Evolutionary conservation across 345 rosid species (phyloP), one percentile per base, ranked within the genome.

Genomic region (Draba incana): DNA sequence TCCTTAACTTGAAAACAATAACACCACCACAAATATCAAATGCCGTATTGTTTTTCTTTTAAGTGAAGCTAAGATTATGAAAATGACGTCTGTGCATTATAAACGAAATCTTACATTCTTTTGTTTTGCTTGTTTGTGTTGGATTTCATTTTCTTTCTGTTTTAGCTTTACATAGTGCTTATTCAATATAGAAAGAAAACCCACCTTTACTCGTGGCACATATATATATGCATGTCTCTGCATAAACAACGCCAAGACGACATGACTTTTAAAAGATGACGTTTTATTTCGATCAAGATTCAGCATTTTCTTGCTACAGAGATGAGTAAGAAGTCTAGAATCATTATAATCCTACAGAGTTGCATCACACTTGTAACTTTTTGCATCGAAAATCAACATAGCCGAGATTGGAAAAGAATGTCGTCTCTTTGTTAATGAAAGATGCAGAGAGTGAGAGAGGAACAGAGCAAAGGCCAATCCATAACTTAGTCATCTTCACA

Each of bases 401-500:
- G 42, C 37, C 25, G 13, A 46, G 38, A 33, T 37, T 35, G 20
- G 49, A 59, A 38, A 41, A 46, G 71, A 47, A 39, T n/a, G 44
- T 30, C 3, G 54, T 54, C 24, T 66, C 28, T 67, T 44, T 11
- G 13, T 67, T 67, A 44, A 4, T 5, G 55, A 44, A 55, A 55
- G 71, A 50, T 24, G 25, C 69, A 38, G 39, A 51, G 27, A n/a
- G 8, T n/a, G 64, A 68, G 48, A 64, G 27, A 28, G 14, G 33
- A 30, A 20, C 20, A 25, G 55, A 35, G 46, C 14, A 35, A 27
- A 46, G n/a, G 37, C 27, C 4, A 42, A 28, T 39, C 57, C 31
- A 58, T 28, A 68, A 38, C 56, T 9, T 43, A 57, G 14, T 39
- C 31, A 57, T 31, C 48, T 55, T 71, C 75, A 85, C 90, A 88